A percentile compares a stretch with the other conserved stretches of the same genome.
Conservation (phyloP, 352 stramenopile genomes). For the Pythium aquatile region DNA sequence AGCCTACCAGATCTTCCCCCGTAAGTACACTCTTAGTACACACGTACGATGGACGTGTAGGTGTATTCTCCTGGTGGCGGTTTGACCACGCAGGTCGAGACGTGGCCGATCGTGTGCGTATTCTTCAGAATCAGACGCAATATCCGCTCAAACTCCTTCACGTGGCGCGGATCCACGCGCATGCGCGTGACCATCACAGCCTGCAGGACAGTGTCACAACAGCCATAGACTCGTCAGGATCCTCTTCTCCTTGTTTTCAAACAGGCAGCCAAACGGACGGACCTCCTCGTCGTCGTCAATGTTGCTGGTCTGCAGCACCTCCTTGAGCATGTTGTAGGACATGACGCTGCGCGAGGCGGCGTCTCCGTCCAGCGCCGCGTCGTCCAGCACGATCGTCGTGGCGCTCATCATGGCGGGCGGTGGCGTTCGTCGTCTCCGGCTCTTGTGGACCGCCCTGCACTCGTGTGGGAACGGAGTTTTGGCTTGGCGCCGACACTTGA, state of each 20-base stretch:
- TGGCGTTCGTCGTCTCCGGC: neutral
- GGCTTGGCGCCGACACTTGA: neutral
- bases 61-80: constrained; percentile 69
- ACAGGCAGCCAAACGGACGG: too few species aligned
- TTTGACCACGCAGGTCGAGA: constrained; percentile 81
- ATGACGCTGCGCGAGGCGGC: constrained; percentile 41
- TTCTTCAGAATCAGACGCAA: constrained; percentile 80
- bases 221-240: neutral
- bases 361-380: neutral
- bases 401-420: neutral
- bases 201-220: constrained; percentile 24
- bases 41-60: constrained; percentile 80
- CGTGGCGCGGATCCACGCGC: constrained; percentile 66
- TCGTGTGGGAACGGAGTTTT: neutral
- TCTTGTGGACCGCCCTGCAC: neutral
- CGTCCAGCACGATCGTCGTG: constrained; percentile 10
- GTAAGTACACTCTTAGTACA: neutral
- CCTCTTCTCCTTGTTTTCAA: too few species aligned
- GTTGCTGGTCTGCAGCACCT: constrained; percentile 72
- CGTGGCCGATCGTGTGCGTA: constrained; percentile 73
- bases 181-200: constrained; percentile 83
- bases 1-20: neutral
- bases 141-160: constrained; percentile 78
- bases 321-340: constrained; percentile 74
- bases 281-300: constrained; percentile 82